These are phyloP conservation scores for Botrytis elliptica DNA, from an alignment of 2,329 filamentous ascomycete genomes.

Conservation along the genomic window DNA sequence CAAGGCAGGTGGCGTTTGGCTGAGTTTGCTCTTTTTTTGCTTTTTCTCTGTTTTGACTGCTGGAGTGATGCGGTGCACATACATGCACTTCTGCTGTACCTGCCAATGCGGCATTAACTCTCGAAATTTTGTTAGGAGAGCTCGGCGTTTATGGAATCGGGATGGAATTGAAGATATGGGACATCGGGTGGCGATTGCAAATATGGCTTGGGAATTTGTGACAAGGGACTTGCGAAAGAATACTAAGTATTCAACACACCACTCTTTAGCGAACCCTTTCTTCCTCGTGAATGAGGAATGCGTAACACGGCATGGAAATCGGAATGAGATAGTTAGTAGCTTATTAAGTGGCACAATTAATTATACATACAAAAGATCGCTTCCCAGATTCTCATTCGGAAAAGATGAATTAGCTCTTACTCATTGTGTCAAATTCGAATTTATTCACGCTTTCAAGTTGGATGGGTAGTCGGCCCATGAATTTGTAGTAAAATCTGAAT, in stretches of 20 bases:
- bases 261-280: background rate
- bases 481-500: background rate
- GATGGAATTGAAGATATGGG: background rate
- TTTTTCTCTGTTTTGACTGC: background rate
- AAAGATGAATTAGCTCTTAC: background rate
- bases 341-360: conserved; percentile 9
- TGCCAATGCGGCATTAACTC: background rate
- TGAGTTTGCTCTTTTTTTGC: background rate
- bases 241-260: conserved; percentile 1
- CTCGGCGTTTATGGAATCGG: conserved; percentile 1
- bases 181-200: background rate
- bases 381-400: background rate
- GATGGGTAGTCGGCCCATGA: background rate
- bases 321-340: background rate
- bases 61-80: background rate
- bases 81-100: background rate
- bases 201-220: background rate
- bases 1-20: background rate
- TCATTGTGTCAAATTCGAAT: background rate
- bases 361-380: background rate
- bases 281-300: background rate
- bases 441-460: background rate
- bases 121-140: background rate
- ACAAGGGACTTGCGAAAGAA: background rate
- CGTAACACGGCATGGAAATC: background rate